Percentiles rank a stretch among this genome's conserved stretches.
Evolutionary conservation across 257 asterid species (phyloP).

Genomic region (Rhazya stricta): DNA sequence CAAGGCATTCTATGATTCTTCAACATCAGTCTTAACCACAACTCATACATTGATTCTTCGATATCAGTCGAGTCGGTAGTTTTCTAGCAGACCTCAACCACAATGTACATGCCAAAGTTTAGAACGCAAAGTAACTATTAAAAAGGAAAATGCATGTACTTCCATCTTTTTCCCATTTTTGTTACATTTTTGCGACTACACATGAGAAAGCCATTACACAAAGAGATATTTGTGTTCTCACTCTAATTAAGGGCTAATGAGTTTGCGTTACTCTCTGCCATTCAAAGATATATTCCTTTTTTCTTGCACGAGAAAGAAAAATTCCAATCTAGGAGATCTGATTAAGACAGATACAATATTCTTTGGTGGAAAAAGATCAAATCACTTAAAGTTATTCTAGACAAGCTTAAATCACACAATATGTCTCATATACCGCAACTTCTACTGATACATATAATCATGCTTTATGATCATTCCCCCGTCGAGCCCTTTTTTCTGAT

Average conservation of each 20-base stretch:
- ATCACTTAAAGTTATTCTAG: conserved; percentile 23
- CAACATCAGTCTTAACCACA: neutral
- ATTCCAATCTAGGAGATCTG: conserved; percentile 7
- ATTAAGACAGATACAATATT: conserved; percentile 9
- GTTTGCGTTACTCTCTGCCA: neutral
- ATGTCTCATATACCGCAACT: conserved; percentile 4
- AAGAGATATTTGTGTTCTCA: neutral
- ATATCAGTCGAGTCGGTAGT: neutral
- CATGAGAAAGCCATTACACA: neutral
- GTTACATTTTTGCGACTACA: neutral
- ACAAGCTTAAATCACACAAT: conserved; percentile 18
- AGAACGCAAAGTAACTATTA: neutral
- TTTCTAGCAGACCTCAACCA: neutral
- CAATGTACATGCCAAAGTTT: neutral
- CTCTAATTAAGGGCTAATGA: neutral
- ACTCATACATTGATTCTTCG: neutral
- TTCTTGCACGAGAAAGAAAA: neutral
- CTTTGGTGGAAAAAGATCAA: conserved; percentile 10
- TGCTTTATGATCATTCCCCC: conserved; percentile 10
- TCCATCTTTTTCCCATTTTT: neutral
- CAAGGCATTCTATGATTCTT: neutral
- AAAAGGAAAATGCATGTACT: neutral
- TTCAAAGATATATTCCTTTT: neutral
- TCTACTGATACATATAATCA: neutral
- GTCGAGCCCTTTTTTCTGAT: conserved; percentile 17